phyloP scores from a whole-genome alignment of 495 filamentous ascomycete genomes.

The Bombardia bombarda region DNA sequence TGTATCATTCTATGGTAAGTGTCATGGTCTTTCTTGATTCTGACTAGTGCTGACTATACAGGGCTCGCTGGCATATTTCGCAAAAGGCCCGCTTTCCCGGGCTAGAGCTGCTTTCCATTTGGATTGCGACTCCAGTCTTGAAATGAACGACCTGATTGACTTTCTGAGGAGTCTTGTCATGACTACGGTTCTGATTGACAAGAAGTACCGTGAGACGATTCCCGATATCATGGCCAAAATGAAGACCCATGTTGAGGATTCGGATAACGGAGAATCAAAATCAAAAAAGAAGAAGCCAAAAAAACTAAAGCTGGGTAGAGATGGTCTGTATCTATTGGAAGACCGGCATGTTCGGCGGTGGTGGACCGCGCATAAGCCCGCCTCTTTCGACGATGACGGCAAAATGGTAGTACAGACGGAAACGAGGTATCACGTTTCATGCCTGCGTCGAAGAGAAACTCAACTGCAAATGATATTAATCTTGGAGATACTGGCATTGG shows the following conservation, averaged over 20 bases:
- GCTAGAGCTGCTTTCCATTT: slow-evolving; percentile 69
- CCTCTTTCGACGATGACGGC: slow-evolving; percentile 22
- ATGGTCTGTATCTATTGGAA: slow-evolving; percentile 72
- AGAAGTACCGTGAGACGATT: slow-evolving; percentile 76
- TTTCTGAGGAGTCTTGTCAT: slow-evolving; percentile 68
- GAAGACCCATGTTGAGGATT: slow-evolving; percentile 45
- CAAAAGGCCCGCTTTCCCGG: slow-evolving; percentile 89
- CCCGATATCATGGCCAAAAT: slow-evolving; percentile 59
- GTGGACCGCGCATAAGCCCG: slow-evolving; percentile 56
- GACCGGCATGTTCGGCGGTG: slow-evolving; percentile 66
- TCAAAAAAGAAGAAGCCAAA: slow-evolving; percentile 54
- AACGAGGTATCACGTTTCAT: slow-evolving; percentile 52
- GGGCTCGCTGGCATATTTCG: slow-evolving; percentile 92
- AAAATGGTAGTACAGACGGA: slow-evolving; percentile 29
- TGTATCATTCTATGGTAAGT: slow-evolving; percentile 81
- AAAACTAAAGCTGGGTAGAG: slow-evolving; percentile 66
- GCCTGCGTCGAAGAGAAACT: slow-evolving; percentile 67
- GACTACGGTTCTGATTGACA: slow-evolving; percentile 68
- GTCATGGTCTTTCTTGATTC: background rate
- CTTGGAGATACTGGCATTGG: slow-evolving; percentile 76
- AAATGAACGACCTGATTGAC: slow-evolving; percentile 50
- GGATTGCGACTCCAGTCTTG: slow-evolving; percentile 43
- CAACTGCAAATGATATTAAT: slow-evolving; percentile 87
- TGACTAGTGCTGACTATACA: slow-evolving; percentile 27
- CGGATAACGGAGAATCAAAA: slow-evolving; percentile 47